Conservation (phyloP, 1,139 yeast genomes). For the Candida tetrigidarum region DNA sequence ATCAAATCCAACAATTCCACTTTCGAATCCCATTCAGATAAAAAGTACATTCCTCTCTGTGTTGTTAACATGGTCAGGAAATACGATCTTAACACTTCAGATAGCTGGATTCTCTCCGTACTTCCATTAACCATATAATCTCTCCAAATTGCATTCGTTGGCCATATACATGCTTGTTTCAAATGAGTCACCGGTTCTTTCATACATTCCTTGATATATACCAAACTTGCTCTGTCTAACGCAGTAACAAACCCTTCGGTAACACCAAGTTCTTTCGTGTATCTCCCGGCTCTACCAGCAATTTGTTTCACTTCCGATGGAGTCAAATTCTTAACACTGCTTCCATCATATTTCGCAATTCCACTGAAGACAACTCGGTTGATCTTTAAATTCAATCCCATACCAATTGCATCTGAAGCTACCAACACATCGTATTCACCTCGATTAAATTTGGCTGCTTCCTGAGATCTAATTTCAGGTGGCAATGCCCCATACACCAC, state of each 20-base stretch:
- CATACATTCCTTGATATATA: slow-evolving; percentile 48
- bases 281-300: slow-evolving; percentile 97
- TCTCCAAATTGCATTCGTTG: slow-evolving; percentile 66
- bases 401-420: slow-evolving; percentile 97
- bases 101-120: slow-evolving; percentile 29
- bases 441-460: slow-evolving; percentile 75
- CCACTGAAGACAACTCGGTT: slow-evolving; percentile 77
- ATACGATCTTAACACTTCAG: neutral
- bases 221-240: slow-evolving; percentile 45
- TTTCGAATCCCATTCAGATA: slow-evolving; percentile 51
- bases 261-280: slow-evolving; percentile 37
- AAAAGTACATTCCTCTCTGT: slow-evolving; percentile 32
- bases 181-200: slow-evolving; percentile 50
- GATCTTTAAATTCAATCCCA: slow-evolving; percentile 91
- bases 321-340: slow-evolving; percentile 47
- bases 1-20: slow-evolving; percentile 50
- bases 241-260: slow-evolving; percentile 69
- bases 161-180: slow-evolving; percentile 67
- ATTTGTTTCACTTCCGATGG: slow-evolving; percentile 83
- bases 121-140: slow-evolving; percentile 59
- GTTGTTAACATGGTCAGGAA: neutral
- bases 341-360: slow-evolving; percentile 73
- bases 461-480: slow-evolving; percentile 89
- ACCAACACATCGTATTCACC: slow-evolving; percentile 80
- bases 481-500: slow-evolving; percentile 96